Evolutionary conservation across 2,329 filamentous ascomycete species (phyloP).

Genomic region (Ophiostoma australiae): DNA sequence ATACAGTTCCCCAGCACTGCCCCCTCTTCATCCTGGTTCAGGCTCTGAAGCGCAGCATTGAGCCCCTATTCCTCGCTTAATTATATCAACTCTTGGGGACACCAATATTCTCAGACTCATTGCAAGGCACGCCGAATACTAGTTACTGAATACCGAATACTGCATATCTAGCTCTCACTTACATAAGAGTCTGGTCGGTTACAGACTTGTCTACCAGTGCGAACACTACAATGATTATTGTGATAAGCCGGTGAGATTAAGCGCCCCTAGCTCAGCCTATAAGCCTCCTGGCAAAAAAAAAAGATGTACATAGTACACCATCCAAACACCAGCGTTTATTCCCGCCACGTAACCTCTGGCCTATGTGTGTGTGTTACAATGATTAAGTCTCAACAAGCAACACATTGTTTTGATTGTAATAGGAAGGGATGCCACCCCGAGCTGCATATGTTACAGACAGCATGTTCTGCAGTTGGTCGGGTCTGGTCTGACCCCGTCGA

Average conservation of each 20-base stretch:
- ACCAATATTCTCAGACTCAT: neutral
- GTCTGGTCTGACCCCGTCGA: neutral
- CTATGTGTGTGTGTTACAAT: neutral
- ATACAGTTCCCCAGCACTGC: neutral
- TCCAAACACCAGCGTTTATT: neutral
- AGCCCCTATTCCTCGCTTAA: constrained; percentile 8
- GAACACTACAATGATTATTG: neutral
- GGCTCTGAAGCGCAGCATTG: neutral
- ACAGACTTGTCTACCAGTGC: neutral
- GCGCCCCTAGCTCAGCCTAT: neutral
- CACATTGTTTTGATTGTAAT: neutral
- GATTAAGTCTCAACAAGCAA: neutral
- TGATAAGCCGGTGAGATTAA: neutral
- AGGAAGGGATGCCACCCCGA: neutral
- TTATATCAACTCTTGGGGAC: neutral
- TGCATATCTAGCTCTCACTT: neutral
- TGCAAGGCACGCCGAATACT: neutral
- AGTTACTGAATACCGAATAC: too few species aligned
- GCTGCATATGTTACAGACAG: neutral
- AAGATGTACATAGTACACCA: too few species aligned
- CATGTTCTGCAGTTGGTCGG: neutral
- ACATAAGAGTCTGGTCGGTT: neutral
- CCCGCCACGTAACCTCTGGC: neutral
- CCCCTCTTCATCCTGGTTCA: neutral
- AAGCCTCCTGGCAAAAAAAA: neutral